Percentiles rank a stretch among this genome's conserved stretches.
Conservation (phyloP, 2,329 filamentous ascomycete genomes). For the Sporothrix humicola region DNA sequence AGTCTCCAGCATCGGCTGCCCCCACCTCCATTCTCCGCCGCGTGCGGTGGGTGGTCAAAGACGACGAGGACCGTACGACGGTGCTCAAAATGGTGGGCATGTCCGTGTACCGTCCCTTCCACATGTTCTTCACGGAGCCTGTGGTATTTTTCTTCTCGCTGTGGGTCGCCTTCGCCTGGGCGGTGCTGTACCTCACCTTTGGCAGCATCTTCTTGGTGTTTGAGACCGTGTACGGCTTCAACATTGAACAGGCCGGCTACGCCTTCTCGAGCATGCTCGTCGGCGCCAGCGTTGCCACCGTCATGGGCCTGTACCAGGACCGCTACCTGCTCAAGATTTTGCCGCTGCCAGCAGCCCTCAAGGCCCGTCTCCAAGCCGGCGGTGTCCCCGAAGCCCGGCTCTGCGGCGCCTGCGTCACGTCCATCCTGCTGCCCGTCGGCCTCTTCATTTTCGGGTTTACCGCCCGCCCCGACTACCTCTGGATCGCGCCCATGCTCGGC, state of each 20-base stretch:
- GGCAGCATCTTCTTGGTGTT: conserved; percentile 82
- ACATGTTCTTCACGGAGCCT: conserved; percentile 75
- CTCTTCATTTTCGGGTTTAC: conserved; percentile 83
- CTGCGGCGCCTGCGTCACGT: conserved; percentile 81
- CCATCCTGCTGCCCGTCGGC: conserved; percentile 75
- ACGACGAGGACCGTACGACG: conserved; percentile 75
- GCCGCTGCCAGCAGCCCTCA: conserved; percentile 47
- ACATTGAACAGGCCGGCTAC: conserved; percentile 68
- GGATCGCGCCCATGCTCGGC: conserved; percentile 73
- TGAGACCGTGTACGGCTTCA: conserved; percentile 68
- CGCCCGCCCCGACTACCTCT: conserved; percentile 65
- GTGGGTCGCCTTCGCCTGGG: conserved; percentile 91
- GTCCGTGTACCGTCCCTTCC: conserved; percentile 78
- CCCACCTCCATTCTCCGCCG: conserved; percentile 50
- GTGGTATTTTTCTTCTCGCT: conserved; percentile 86
- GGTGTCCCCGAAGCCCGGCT: conserved; percentile 76
- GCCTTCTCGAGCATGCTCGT: conserved; percentile 76
- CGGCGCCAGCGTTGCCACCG: conserved; percentile 68
- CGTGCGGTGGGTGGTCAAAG: conserved; percentile 79
- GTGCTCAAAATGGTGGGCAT: conserved; percentile 72
- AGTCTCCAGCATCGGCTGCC: background rate
- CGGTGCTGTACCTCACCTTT: conserved; percentile 84
- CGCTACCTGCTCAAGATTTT: conserved; percentile 58
- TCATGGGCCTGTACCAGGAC: conserved; percentile 75
- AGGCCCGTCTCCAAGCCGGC: conserved; percentile 54